Base-by-base conservation (phyloP, 2,329 filamentous ascomycete genomes). In the Sporothrix variecibatus region DNA sequence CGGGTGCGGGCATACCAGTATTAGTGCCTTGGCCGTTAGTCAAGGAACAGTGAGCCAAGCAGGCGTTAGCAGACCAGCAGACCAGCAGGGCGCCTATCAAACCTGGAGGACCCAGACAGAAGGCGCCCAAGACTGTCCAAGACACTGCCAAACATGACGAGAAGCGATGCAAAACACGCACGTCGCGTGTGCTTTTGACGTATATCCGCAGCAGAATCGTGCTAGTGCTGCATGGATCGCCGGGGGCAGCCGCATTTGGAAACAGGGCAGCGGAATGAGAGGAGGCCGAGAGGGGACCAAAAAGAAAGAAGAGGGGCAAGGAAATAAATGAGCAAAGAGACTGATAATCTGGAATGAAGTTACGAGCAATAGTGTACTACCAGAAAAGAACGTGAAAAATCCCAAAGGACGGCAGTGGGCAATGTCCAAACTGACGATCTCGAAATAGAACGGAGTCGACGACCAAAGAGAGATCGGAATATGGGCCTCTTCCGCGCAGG, bases 1-100 rank as follows among this genome's bases (percentile, higher is more conserved):
- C 62, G 62, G 62, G 38, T 67, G 62, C 38, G 38, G 62, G n/a
- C n/a, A n/a, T n/a, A n/a, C n/a, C 62, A 67, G n/a, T n/a, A n/a
- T n/a, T 67, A 67, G 60, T 65, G 60, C n/a, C 60, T 43, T 65
- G 60, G 60, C 60, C 34, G n/a, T 43, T 46, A 46, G 62, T 28
- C 38, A 28, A 46, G 6, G 38, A 40, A 17, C 38, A 28, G 15
- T 23, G 12, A 46, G 38, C 62, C 38, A 46, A 28, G 23, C n/a
- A 28, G 38, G 3, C 62, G n/a, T 9, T 34, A 8, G 34, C 34
- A 34, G 34, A 34, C 23, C 15, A 38, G 38, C 17, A 34, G 15
- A 38, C 28, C 34, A 62, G n/a, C 9, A 28, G 26, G 8, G 26
- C 51, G 51, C 23, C 8, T 56, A 5, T 9, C 26, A 26, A 9